A percentile compares a stretch with the other conserved stretches of the same genome.
phyloP scores from a whole-genome alignment of 371 early-diverging fungal genomes.

The Rhizopus sp. region DNA sequence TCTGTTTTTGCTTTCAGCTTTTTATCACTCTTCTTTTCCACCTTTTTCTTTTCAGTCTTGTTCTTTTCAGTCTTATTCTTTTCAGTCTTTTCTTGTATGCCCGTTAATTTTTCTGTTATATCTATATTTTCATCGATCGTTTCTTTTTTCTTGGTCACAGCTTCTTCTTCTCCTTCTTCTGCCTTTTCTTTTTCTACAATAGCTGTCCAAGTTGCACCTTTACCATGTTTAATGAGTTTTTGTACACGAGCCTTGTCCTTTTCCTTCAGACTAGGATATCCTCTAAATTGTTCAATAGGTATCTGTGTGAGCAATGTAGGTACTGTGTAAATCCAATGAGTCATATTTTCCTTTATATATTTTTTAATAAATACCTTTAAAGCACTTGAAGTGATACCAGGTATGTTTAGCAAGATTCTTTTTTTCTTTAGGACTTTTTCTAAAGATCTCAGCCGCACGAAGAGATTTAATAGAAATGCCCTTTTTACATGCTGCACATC shows the following conservation, averaged over 20 bases:
- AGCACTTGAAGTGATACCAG: constrained; percentile 64
- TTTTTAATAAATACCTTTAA: constrained; percentile 40
- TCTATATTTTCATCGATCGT: constrained; percentile 30
- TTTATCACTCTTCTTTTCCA: constrained; percentile 7
- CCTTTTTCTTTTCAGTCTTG: constrained; percentile 8
- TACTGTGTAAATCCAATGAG: constrained; percentile 16
- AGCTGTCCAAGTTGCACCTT: constrained; percentile 43
- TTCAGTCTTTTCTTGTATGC: constrained; percentile 20
- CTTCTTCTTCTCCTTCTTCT: constrained; percentile 34
- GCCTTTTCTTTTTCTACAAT: constrained; percentile 42
- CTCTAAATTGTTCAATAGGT: constrained; percentile 45
- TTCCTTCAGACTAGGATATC: constrained; percentile 34
- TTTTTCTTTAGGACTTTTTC: constrained; percentile 55
- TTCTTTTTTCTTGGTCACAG: constrained; percentile 33
- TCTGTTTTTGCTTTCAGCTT: constrained; percentile 5
- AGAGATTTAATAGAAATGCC: constrained; percentile 54
- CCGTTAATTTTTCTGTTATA: constrained; percentile 26
- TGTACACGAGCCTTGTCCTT: constrained; percentile 53
- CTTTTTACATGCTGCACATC: constrained; percentile 48
- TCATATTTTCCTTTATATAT: not conserved
- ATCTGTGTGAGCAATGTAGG: constrained; percentile 34
- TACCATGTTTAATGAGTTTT: constrained; percentile 46
- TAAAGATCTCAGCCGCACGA: constrained; percentile 52
- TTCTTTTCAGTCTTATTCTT: constrained; percentile 11
- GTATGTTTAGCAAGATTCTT: constrained; percentile 54